phyloP scores from a whole-genome alignment of 2,329 filamentous ascomycete species.

The Fusarium circinatum region DNA sequence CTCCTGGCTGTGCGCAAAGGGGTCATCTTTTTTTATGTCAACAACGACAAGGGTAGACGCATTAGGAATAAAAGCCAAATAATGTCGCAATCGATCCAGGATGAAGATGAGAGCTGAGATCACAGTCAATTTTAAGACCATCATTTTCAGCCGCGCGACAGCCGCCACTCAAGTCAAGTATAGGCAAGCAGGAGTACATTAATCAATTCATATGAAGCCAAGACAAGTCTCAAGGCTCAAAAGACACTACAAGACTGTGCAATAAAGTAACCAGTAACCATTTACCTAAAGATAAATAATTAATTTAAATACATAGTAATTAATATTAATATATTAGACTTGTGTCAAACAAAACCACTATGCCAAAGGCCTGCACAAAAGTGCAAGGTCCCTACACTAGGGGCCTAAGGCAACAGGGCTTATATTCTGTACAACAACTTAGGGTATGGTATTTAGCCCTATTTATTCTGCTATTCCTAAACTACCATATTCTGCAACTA shows the following conservation, averaged over 20 bases:
- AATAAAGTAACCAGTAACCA: neutral
- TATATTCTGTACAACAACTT: too few relatives aligned
- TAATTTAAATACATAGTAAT: too few relatives aligned
- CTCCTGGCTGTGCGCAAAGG: neutral
- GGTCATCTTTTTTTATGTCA: neutral
- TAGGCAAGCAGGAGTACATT: neutral
- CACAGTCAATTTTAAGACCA: neutral
- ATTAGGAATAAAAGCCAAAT: accelerated
- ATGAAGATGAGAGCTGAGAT: neutral
- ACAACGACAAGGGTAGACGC: accelerated
- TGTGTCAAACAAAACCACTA: too few relatives aligned
- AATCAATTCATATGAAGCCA: neutral
- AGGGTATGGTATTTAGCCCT: too few relatives aligned
- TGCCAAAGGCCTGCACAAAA: too few relatives aligned
- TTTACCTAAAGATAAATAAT: neutral
- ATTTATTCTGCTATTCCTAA: too few relatives aligned
- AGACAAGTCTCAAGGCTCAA: neutral
- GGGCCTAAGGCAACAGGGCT: too few relatives aligned
- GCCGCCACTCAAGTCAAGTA: neutral
- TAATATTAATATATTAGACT: too few relatives aligned
- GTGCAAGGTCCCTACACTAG: too few relatives aligned
- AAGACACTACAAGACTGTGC: neutral
- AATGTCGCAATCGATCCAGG: accelerated
- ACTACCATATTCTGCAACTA: too few relatives aligned
- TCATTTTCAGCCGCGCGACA: neutral